Conservation (phyloP, 352 stramenopile species). For the Pythium grandisporangium region DNA sequence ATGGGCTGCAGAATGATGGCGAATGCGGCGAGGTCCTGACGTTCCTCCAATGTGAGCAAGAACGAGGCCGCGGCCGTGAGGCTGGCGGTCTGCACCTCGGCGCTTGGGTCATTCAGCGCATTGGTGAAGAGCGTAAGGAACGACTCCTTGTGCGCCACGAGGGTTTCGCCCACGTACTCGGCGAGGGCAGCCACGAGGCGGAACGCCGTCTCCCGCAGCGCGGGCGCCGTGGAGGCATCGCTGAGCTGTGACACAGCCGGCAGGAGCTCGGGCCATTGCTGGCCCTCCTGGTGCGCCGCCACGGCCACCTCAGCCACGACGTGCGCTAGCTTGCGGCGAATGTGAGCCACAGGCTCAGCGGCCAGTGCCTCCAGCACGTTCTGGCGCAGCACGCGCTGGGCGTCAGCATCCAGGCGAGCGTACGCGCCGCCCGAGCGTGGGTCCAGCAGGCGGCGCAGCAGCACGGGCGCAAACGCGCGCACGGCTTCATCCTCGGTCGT, state of each 20-base stretch:
- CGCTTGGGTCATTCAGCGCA: constrained; percentile 50
- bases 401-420: constrained; percentile 36
- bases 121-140: constrained; percentile 74
- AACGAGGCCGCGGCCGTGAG: constrained; percentile 68
- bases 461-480: constrained; percentile 68
- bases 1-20: constrained; percentile 60
- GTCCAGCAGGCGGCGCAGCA: constrained; percentile 71
- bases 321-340: constrained; percentile 79
- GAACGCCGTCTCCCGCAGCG: constrained; percentile 67
- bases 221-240: constrained; percentile 34
- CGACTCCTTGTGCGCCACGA: constrained; percentile 69
- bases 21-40: constrained; percentile 58
- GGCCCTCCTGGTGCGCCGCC: constrained; percentile 33
- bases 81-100: constrained; percentile 58
- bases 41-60: constrained; percentile 64
- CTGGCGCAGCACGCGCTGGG: constrained; percentile 48
- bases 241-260: constrained; percentile 50
- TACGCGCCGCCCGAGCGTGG: constrained; percentile 61
- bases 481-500: constrained; percentile 38
- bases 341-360: constrained; percentile 52
- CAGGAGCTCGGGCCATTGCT: constrained; percentile 70
- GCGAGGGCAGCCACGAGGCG: constrained; percentile 67
- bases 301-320: constrained; percentile 65
- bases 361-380: constrained; percentile 66
- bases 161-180: constrained; percentile 54